Evolutionary conservation across 495 filamentous ascomycete species (phyloP), one percentile per base, ranked within the genome.

Genomic region (Annulohypoxylon stygium): DNA sequence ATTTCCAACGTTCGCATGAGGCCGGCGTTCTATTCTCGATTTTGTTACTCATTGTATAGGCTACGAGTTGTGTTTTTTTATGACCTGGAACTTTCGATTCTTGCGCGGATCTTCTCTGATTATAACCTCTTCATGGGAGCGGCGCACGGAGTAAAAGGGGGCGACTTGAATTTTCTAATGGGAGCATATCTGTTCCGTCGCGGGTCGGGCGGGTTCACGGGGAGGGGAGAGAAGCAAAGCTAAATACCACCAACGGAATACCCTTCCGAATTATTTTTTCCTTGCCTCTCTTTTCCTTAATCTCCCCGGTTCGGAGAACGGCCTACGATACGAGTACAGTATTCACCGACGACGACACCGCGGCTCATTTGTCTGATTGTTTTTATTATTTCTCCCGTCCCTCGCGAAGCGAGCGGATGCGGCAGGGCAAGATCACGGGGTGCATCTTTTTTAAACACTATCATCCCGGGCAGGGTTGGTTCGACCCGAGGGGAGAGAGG

Each of bases 11-110:
- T 62, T 74, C 71, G 60, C 70, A 70, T 70, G 48, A 60, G 59
- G 53, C 51, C 51, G 71, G 67, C 70, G 70, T 73, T 67, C 54
- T 18, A 68, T 51, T 23, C 54, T 23, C 63, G n/a, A 60, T 69
- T 68, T 26, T 50, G 47, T 61, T 67, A 26, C 64, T 69, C 51
- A 59, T 75, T 75, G 69, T 75, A 73, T 69, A 75, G 67, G 61
- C 62, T 67, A 70, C 63, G 67, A 75, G 16, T 67, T 57, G 63
- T 70, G 53, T 20, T 57, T 41, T 67, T 48, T 67, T 30, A 67
- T 47, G 70, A 71, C 47, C 57, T 37, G 39, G 8, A 47, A 30
- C 8, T 18, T 59, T 48, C 30, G 37, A 43, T 60, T 60, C 37
- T 26, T 43, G n/a, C 26, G 20, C 26, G 11, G 18, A 26, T 30